Base-by-base conservation (phyloP, 768 basidiomycete genomes). In the Amyloporia xantha region DNA sequence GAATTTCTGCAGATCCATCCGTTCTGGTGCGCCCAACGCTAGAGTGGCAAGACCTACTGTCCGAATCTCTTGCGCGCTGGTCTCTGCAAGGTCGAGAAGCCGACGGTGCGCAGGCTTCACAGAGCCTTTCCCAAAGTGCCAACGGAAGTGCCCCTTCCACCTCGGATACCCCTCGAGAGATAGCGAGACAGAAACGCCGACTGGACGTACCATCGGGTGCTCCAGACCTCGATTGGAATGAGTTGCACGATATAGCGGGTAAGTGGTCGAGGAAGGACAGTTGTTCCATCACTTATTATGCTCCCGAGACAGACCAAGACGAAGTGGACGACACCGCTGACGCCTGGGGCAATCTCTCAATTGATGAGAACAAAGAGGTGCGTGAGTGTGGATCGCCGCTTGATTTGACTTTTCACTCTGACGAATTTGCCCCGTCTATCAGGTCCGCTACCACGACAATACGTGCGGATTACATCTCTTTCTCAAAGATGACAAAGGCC, bases 361-460 rank as follows among this genome's bases (percentile, higher is more conserved):
- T 89, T 37, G 84, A 87, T 54, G 86, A 88, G 62, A 79, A 87
- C 58, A 77, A 75, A 58, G 85, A 89, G 68, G 86, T 85, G 51
- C 13, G 61, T n/a, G n/a, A n/a, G n/a, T n/a, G n/a, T n/a, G 27
- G 19, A 36, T 33, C 21, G 6, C 25, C 19, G 30, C 9, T 15
- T 15, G 30, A 33, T 7, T 7, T 33, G 30, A 15, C 15, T 15
- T 33, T 15, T 7, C 30, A 15, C 7, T 7, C 30, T 33, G 30
- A 33, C 30, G 30, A 7, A 33, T 15, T n/a, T 15, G 30, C 7
- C 30, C 9, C 15, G 30, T 33, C 30, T 7, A 28, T 23, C 38
- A 93, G 82, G 77, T 94, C 33, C 83, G 92, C 44, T 94, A 84
- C 61, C 91, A 93, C 51, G 87, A 89, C 10, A 77, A 82, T 66